These are phyloP conservation scores for Euphorbia peplus DNA, from an alignment of 345 rosid genomes.

Conservation along the genomic window DNA sequence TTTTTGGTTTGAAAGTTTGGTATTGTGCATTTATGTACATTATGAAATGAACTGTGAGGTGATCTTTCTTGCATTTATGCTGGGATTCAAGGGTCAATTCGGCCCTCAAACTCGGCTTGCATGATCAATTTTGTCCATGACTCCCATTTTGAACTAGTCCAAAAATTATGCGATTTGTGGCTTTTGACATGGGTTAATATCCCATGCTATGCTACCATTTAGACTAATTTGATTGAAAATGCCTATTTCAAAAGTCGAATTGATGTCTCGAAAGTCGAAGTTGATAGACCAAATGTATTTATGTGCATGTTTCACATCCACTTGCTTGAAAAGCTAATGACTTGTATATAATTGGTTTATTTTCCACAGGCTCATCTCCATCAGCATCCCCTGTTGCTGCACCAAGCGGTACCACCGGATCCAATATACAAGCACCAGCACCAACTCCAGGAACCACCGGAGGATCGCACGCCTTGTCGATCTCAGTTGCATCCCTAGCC, in stretches of 20 bases:
- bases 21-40: neutral
- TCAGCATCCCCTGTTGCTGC: constrained; percentile 12
- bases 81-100: neutral
- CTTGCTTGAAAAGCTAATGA: too few species aligned
- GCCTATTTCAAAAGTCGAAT: too few species aligned
- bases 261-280: too few species aligned
- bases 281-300: too few species aligned
- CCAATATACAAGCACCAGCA: constrained; percentile 25
- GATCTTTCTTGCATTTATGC: too few species aligned
- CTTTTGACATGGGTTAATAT: too few species aligned
- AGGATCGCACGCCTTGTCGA: constrained; percentile 17
- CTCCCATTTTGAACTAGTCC: too few species aligned
- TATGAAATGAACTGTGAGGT: neutral
- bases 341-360: too few species aligned
- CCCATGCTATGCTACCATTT: too few species aligned
- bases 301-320: neutral
- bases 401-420: constrained; percentile 14
- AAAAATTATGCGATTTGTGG: too few species aligned
- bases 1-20: neutral
- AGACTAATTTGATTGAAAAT: neutral
- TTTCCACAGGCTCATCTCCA: constrained; percentile 27
- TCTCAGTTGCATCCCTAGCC: constrained; percentile 24
- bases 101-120: neutral
- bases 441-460: constrained; percentile 30
- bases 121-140: too few species aligned